Percentiles rank a stretch among this genome's conserved stretches.
These are phyloP conservation scores for Trypanosoma melophagium DNA, from an alignment of 208 protist genomes.

Conservation along the genomic window DNA sequence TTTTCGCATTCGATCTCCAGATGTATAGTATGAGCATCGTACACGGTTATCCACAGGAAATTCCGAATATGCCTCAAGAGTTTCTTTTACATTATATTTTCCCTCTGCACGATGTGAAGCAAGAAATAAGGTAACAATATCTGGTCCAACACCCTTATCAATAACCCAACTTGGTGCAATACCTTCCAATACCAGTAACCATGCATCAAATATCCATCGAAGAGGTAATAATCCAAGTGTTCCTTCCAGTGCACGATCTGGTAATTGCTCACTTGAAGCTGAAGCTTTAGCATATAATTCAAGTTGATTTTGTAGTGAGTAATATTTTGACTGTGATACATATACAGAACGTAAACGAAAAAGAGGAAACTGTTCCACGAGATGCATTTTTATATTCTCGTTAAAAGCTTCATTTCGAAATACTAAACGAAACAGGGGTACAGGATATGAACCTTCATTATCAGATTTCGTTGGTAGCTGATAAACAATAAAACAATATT, in stretches of 20 bases:
- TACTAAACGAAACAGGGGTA: constrained; percentile 72
- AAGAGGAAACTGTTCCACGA: constrained; percentile 44
- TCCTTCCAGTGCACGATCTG: constrained; percentile 23
- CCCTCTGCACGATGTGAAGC: constrained; percentile 37
- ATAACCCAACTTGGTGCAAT: constrained; percentile 45
- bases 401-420: constrained; percentile 80
- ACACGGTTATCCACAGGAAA: constrained; percentile 44
- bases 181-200: constrained; percentile 50
- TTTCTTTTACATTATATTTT: constrained; percentile 39
- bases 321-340: constrained; percentile 55
- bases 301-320: constrained; percentile 28
- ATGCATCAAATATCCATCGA: constrained; percentile 41
- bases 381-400: constrained; percentile 30
- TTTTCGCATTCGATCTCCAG: constrained; percentile 41
- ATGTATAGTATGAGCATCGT: constrained; percentile 46
- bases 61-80: constrained; percentile 23
- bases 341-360: constrained; percentile 79
- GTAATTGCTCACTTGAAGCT: constrained; percentile 5
- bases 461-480: constrained; percentile 35
- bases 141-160: constrained; percentile 36
- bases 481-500: constrained; percentile 83
- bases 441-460: constrained; percentile 13
- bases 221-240: constrained; percentile 8
- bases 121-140: constrained; percentile 45
- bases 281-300: constrained; percentile 20